phyloP scores from a whole-genome alignment of 768 basidiomycete genomes.

The Mycena pura region DNA sequence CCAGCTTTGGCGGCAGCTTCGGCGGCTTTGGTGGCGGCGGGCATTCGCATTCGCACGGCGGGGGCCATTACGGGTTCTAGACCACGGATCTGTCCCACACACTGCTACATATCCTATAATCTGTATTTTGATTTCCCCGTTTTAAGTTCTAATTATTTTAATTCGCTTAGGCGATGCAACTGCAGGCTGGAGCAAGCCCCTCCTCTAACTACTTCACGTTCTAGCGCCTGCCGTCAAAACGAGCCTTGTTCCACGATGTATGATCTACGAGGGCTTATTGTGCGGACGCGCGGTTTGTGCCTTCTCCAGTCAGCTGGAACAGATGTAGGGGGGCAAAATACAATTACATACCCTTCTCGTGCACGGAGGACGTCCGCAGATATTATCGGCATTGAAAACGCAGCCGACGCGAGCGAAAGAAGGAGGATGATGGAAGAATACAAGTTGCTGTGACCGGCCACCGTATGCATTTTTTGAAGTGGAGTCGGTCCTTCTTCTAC shows the following conservation, averaged over 20 bases:
- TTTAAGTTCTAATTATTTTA: neutral
- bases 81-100: neutral
- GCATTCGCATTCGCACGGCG: slow-evolving; percentile 4
- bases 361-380: neutral
- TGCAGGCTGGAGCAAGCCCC: too few species aligned
- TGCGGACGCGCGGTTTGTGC: neutral
- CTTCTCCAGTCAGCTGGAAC: too few species aligned
- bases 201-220: too few species aligned
- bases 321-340: neutral
- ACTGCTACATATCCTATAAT: neutral
- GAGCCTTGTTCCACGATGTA: too few species aligned
- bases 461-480: too few species aligned
- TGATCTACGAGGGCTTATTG: neutral
- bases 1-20: slow-evolving; percentile 34
- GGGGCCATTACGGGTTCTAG: slow-evolving; percentile 16
- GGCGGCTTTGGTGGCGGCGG: slow-evolving; percentile 10
- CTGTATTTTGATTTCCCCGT: neutral
- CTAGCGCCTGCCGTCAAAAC: too few species aligned
- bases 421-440: neutral
- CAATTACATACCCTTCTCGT: neutral
- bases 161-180: too few species aligned
- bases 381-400: neutral
- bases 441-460: too few species aligned
- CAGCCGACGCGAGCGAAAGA: neutral
- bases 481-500: too few species aligned